phyloP scores from a whole-genome alignment of 176 grass and related monocot genomes.

The Phoenix roebelenii region DNA sequence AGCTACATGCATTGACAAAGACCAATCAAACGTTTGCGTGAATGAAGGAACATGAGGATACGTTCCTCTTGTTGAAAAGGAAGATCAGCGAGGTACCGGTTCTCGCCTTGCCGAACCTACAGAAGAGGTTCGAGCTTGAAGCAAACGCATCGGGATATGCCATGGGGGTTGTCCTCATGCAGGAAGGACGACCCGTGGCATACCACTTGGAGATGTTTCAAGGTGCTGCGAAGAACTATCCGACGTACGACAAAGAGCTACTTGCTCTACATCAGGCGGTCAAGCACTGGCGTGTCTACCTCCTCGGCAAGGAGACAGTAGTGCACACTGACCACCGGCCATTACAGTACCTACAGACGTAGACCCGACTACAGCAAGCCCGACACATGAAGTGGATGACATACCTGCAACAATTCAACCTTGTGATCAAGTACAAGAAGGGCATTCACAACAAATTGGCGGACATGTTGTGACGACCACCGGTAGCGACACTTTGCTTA shows the following conservation, averaged over 20 bases:
- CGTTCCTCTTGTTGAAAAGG: background rate
- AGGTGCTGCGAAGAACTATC: background rate
- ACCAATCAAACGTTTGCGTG: conserved; percentile 2
- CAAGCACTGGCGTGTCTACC: background rate
- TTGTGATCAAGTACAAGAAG: background rate
- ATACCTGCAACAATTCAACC: background rate
- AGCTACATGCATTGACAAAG: conserved; percentile 12
- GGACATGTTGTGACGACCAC: background rate
- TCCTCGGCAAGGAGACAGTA: background rate
- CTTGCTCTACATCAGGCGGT: background rate
- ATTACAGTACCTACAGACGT: background rate
- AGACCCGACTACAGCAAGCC: background rate
- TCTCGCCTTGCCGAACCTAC: background rate
- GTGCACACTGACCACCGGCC: background rate
- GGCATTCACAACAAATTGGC: background rate
- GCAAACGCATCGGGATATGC: background rate
- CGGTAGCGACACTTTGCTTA: background rate
- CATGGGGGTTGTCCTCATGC: background rate
- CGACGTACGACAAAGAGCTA: background rate
- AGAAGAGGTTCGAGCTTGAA: background rate
- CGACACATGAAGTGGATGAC: background rate
- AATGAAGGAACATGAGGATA: background rate
- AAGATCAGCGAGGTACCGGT: conserved; percentile 2
- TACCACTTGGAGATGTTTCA: background rate
- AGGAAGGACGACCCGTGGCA: background rate